Evolutionary conservation across 1,139 yeast species (phyloP).

Genomic region (Groenewaldozyma auringiensis): DNA sequence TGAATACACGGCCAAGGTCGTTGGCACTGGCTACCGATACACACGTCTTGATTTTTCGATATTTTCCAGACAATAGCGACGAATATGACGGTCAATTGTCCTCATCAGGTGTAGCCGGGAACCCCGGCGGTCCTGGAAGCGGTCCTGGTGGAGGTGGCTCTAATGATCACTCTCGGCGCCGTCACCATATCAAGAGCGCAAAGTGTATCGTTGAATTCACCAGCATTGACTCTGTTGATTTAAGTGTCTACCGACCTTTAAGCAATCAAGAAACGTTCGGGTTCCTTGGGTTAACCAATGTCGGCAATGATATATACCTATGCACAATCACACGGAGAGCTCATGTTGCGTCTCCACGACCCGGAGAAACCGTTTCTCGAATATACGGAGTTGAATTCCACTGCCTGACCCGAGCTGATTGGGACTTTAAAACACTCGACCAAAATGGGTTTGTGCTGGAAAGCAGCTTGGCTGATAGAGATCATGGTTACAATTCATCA

Average conservation of each 20-base stretch:
- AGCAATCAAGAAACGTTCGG: conserved; percentile 61
- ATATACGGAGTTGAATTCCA: conserved; percentile 81
- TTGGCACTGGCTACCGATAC: conserved; percentile 30
- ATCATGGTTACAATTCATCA: conserved; percentile 1
- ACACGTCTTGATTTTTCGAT: conserved; percentile 29
- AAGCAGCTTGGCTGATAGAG: conserved; percentile 9
- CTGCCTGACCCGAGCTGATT: conserved; percentile 59
- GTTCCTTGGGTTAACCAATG: conserved; percentile 72
- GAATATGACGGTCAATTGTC: conserved; percentile 11
- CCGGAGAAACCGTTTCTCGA: conserved; percentile 69
- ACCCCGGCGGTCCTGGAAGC: conserved; percentile 4
- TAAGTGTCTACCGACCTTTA: conserved; percentile 32
- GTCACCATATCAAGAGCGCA: not conserved
- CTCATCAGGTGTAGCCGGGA: not conserved
- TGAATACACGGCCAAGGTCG: conserved; percentile 31
- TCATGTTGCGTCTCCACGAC: conserved; percentile 78
- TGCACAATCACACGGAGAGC: conserved; percentile 72
- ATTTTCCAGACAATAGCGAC: conserved; percentile 20
- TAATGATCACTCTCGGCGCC: conserved; percentile 1
- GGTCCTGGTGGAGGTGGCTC: conserved; percentile 3
- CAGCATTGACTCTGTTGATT: conserved; percentile 25
- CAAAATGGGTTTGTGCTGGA: conserved; percentile 53
- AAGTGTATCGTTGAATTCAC: conserved; percentile 36
- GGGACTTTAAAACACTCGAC: conserved; percentile 73
- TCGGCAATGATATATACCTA: conserved; percentile 59